These are phyloP conservation scores for Prunus salicina DNA, from an alignment of 306 rosid species.

Conservation along the genomic window DNA sequence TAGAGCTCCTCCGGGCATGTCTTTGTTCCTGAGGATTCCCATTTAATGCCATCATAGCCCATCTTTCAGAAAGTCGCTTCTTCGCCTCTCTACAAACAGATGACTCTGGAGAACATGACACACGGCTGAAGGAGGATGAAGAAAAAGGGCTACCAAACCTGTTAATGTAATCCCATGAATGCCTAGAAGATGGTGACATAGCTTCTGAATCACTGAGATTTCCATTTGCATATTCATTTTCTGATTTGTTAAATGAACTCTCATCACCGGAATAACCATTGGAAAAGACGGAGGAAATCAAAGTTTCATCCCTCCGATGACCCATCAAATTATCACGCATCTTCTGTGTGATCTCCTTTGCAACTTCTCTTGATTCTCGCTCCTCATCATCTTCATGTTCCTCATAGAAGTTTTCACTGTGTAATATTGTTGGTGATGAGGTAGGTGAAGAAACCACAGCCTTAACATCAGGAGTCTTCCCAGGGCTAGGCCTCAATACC, in stretches of 20 bases:
- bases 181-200: constrained; percentile 67
- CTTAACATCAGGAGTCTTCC: constrained; percentile 49
- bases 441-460: constrained; percentile 50
- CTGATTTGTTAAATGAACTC: constrained; percentile 77
- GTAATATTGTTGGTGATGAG: constrained; percentile 48
- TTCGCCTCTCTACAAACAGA: constrained; percentile 91
- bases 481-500: constrained; percentile 80
- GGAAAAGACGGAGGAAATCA: constrained; percentile 62
- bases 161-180: constrained; percentile 80
- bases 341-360: constrained; percentile 47
- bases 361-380: constrained; percentile 47
- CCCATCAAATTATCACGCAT: constrained; percentile 54
- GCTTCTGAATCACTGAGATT: constrained; percentile 73
- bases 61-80: constrained; percentile 91
- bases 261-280: constrained; percentile 80
- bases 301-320: constrained; percentile 57
- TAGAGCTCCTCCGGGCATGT: constrained; percentile 50
- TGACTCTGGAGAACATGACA: constrained; percentile 82
- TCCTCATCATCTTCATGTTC: constrained; percentile 46
- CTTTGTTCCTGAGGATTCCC: constrained; percentile 59
- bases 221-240: constrained; percentile 59
- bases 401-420: constrained; percentile 42
- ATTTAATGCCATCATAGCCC: constrained; percentile 71
- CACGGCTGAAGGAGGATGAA: constrained; percentile 65
- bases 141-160: constrained; percentile 64